Evolutionary conservation across 306 rosid genomes (phyloP), one percentile per base, ranked within the genome.

Genomic region (Acacia melanoxylon): DNA sequence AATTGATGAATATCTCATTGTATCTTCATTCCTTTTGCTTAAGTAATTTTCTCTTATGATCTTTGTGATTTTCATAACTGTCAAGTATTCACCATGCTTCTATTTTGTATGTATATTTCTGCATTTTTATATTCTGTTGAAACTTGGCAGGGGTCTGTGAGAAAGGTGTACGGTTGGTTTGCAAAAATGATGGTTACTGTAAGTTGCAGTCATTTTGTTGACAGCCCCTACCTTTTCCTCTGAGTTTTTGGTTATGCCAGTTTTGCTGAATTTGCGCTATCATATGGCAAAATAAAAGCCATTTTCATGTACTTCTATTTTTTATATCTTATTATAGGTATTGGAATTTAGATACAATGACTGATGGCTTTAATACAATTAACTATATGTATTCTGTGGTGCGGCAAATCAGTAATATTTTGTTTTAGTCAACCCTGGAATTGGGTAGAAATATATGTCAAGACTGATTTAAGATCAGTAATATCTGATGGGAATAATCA

Each of bases 121-220:
- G 61, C 42, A 17, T 72, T 84, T 59, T 81, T 75, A 68, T 73
- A 49, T 62, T 71, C 67, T 48, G 37, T 72, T 82, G 74, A 42
- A 71, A 74, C 75, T 24, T 81, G 48, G 68, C 87, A 87, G 87
- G 90, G 87, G 90, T 78, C 65, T 78, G 10, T 87, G 87, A 87
- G 77, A 71, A 59, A 59, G 79, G 16, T 24, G 68, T 9, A 63
- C 31, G 68, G 46, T 56, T 68, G 58, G 20, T 62, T 42, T 37
- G 73, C 46, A 7, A 20, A 29, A 78, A 10, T 48, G 65, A 19
- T 15, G 72, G 78, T 76, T 61, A n/a, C 70, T 58, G 79, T 29
- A 33, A 84, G 86, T 41, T 68, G 74, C 51, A 9, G 49, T 68
- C 29, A 20, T 37, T 19, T 68, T 20, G 51, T 70, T 46, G 68